Evolutionary conservation across 352 stramenopile species (phyloP), one percentile per base, ranked within the genome.

Genomic region (Achlya hypogyna): DNA sequence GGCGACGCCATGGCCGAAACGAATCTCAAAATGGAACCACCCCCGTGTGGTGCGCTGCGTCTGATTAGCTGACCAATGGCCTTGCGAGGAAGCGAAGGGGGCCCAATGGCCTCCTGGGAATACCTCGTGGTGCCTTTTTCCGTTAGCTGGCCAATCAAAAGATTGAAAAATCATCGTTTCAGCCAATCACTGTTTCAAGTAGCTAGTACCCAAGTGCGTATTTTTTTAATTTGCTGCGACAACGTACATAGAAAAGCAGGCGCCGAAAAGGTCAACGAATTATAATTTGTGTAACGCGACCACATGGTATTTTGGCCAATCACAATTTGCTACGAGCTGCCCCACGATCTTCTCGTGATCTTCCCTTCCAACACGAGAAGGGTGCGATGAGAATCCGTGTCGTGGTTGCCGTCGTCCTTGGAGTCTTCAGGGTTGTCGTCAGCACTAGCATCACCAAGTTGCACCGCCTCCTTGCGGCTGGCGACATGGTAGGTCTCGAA

Each of bases 401-500:
- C 20, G 31, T 64, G 32, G 22, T 25, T 4, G 43, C 29, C 12
- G 9, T 14, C 53, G 14, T 42, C 28, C 16, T 23, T 10, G n/a
- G n/a, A n/a, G n/a, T n/a, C n/a, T n/a, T n/a, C n/a, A n/a, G n/a
- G n/a, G n/a, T n/a, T n/a, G n/a, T n/a, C n/a, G n/a, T n/a, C n/a
- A n/a, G n/a, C n/a, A n/a, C n/a, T n/a, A n/a, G n/a, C n/a, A n/a
- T n/a, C 22, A 49, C 18, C 42, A 49, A 49, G 42, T 49, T 49
- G 42, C 22, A 49, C 42, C 18, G 22, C 22, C n/a, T n/a, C n/a
- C n/a, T n/a, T n/a, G n/a, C n/a, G n/a, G 65, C 62, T 22, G 71
- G 75, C 0, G 74, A 85, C 32, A 82, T 86, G 63, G 69, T 83
- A 32, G 72, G 80, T 53, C 70, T 91, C 20, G 77, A 79, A 51